Percentiles rank a stretch among this genome's conserved stretches.
phyloP scores from a whole-genome alignment of 352 stramenopile genomes.

The Blastocystis hominis region DNA sequence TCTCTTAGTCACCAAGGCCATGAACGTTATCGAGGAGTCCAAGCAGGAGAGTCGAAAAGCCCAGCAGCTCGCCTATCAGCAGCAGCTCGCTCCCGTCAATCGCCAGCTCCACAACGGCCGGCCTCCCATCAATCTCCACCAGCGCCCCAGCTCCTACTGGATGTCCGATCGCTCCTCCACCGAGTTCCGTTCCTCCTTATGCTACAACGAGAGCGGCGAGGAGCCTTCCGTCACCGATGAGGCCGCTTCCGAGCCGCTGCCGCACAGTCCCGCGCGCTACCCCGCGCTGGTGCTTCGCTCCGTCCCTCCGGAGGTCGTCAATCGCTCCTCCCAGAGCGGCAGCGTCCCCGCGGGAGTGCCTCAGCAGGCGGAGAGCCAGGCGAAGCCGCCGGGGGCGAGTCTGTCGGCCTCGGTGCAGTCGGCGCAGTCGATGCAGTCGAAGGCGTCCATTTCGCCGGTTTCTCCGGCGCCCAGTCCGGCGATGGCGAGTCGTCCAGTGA shows the following conservation, averaged over 20 bases:
- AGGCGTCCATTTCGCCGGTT: no score
- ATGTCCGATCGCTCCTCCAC: background rate
- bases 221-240: background rate
- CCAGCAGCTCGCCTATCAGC: background rate
- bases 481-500: no score
- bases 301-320: background rate
- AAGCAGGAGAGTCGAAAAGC: background rate
- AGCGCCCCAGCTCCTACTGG: background rate
- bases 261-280: background rate
- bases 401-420: background rate
- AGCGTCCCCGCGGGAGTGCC: background rate
- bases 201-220: background rate
- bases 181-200: background rate
- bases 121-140: background rate
- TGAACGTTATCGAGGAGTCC: background rate
- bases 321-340: background rate
- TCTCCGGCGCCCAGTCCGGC: no score
- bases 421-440: background rate
- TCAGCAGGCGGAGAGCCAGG: background rate
- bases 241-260: background rate
- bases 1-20: conserved; percentile 1
- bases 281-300: background rate
- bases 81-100: background rate
- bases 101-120: background rate
- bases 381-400: background rate